Conservation (phyloP, 2,329 filamentous ascomycete species). For the Shiraia sp. region DNA sequence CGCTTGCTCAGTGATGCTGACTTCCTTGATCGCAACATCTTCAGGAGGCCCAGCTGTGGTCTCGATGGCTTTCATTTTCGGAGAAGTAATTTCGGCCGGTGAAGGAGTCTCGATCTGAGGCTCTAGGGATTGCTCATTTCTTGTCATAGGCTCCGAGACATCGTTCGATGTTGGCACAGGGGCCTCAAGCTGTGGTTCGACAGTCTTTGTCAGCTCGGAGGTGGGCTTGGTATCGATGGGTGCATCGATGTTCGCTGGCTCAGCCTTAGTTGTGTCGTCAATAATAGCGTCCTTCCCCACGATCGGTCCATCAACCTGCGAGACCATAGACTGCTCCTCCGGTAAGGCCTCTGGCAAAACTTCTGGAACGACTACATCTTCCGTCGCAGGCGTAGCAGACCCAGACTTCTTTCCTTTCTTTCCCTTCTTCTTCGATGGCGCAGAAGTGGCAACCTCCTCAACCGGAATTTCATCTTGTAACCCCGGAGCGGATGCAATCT, state of each 20-base stretch:
- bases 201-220: no score
- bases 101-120: neutral
- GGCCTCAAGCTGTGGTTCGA: no score
- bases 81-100: neutral
- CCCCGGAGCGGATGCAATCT: slow-evolving; percentile 12
- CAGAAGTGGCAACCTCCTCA: slow-evolving; percentile 2
- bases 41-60: slow-evolving; percentile 1
- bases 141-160: neutral
- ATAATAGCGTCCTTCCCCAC: neutral
- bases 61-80: neutral
- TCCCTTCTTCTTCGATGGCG: slow-evolving; percentile 18
- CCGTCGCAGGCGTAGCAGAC: slow-evolving; percentile 7
- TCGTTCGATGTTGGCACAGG: no score
- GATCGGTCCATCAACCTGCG: no score
- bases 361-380: slow-evolving; percentile 4
- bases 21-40: slow-evolving; percentile 1
- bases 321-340: neutral
- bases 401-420: slow-evolving; percentile 26
- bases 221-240: no score
- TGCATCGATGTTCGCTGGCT: no score
- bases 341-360: neutral
- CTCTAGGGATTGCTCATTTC: neutral
- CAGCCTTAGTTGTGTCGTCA: neutral
- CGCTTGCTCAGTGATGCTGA: slow-evolving; percentile 4
- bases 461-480: slow-evolving; percentile 2